Conservation (phyloP, 306 rosid genomes). For the Cucumis hystrix region DNA sequence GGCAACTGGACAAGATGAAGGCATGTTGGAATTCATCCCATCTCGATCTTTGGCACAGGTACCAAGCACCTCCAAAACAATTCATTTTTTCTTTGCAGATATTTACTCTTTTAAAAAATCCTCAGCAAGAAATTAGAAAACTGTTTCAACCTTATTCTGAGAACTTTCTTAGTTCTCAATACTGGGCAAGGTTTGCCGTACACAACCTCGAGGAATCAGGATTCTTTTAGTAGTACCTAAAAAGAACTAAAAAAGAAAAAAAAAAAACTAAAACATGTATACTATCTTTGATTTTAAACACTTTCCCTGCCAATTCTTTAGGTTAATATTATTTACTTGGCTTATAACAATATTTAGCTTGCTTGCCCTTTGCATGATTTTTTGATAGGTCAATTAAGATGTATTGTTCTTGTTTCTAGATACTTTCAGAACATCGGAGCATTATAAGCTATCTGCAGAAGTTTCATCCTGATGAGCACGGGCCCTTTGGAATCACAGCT, state of each 20-base stretch:
- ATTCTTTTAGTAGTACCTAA: not conserved
- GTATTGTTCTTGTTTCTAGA: constrained; percentile 32
- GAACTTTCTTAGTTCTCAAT: not conserved
- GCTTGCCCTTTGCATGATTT: constrained; percentile 7
- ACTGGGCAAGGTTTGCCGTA: not conserved
- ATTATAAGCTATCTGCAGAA: constrained; percentile 87
- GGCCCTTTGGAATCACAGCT: constrained; percentile 91
- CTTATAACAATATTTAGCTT: not conserved
- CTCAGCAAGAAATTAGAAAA: not conserved
- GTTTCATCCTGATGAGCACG: constrained; percentile 93
- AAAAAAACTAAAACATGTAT: too few species aligned
- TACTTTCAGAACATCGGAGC: constrained; percentile 90
- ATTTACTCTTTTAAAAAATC: not conserved
- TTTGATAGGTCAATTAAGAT: constrained; percentile 13
- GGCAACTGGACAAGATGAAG: constrained; percentile 99
- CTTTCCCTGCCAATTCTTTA: not conserved
- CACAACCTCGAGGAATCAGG: not conserved
- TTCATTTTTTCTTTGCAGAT: not conserved
- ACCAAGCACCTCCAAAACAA: not conserved
- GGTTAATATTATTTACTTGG: not conserved
- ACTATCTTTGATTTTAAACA: not conserved
- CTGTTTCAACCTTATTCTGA: not conserved
- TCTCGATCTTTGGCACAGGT: constrained; percentile 88
- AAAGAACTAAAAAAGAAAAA: not conserved
- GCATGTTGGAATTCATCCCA: constrained; percentile 93